These are phyloP conservation scores for Mucor racemosus DNA, from an alignment of 371 early-diverging fungal genomes.

Conservation along the genomic window DNA sequence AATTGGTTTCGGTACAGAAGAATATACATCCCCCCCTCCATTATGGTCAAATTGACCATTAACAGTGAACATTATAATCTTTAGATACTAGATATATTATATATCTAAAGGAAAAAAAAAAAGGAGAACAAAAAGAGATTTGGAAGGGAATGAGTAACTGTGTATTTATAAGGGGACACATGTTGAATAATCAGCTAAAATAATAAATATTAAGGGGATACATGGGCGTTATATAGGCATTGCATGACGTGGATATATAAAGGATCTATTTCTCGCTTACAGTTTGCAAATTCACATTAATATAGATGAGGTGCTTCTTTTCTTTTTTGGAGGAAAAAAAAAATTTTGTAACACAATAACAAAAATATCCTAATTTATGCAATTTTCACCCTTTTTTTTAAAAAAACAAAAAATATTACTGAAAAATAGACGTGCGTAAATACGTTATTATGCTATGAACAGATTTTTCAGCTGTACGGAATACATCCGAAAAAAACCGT, in stretches of 20 bases:
- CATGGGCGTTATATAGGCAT: neutral
- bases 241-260: neutral
- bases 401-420: no score
- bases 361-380: no score
- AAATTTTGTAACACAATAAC: no score
- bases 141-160: slow-evolving; percentile 1
- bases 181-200: slow-evolving; percentile 1
- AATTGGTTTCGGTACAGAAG: slow-evolving; percentile 20
- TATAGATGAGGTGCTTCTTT: no score
- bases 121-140: slow-evolving; percentile 2
- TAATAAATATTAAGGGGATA: slow-evolving; percentile 2
- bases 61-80: slow-evolving; percentile 5
- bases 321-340: no score
- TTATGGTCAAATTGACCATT: neutral
- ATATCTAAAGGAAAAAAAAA: neutral
- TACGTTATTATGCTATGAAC: no score
- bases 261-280: no score
- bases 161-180: neutral
- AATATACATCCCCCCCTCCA: neutral
- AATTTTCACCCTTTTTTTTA: no score
- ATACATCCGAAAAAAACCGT: no score
- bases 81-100: neutral
- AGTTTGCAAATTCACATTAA: no score
- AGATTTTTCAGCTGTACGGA: no score
- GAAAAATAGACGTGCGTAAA: no score